Percentiles rank a stretch among this genome's conserved stretches.
These are phyloP conservation scores for Williopsis jadinii DNA, from an alignment of 1,139 yeast species.

Conservation along the genomic window DNA sequence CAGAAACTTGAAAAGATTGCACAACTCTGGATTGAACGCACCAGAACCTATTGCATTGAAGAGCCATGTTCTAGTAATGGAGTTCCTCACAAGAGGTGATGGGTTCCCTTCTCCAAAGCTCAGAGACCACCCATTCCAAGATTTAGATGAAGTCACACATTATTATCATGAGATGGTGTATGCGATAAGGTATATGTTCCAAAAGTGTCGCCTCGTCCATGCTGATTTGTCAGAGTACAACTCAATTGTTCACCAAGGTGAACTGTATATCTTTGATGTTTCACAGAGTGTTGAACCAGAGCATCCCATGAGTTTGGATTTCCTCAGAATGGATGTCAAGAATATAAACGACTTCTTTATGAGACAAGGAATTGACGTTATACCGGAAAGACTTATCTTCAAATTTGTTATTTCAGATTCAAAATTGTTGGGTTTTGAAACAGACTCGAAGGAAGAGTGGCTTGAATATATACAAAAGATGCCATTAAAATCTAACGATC, in stretches of 20 bases:
- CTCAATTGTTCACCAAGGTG: slow-evolving; percentile 74
- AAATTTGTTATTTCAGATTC: slow-evolving; percentile 53
- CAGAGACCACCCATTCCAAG: slow-evolving; percentile 68
- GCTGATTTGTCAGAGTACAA: slow-evolving; percentile 97
- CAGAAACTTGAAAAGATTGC: slow-evolving; percentile 78
- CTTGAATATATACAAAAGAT: slow-evolving; percentile 35
- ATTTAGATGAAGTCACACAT: slow-evolving; percentile 54
- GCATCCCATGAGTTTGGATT: slow-evolving; percentile 94
- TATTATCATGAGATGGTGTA: slow-evolving; percentile 75
- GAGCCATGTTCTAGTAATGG: slow-evolving; percentile 93
- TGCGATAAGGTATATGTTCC: slow-evolving; percentile 82
- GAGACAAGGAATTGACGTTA: slow-evolving; percentile 64
- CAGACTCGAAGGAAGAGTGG: slow-evolving; percentile 36
- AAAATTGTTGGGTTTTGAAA: slow-evolving; percentile 24
- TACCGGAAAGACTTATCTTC: slow-evolving; percentile 77
- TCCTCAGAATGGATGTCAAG: slow-evolving; percentile 93
- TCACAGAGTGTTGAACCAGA: slow-evolving; percentile 98
- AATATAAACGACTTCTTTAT: slow-evolving; percentile 86
- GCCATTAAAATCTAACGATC: slow-evolving; percentile 44
- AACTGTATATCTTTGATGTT: slow-evolving; percentile 87
- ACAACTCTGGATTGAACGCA: slow-evolving; percentile 66
- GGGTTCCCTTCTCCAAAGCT: slow-evolving; percentile 76
- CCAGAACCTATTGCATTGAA: slow-evolving; percentile 88
- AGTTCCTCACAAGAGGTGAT: slow-evolving; percentile 69
- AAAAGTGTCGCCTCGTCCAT: slow-evolving; percentile 84